Evolutionary conservation across 208 protist genomes (phyloP).

Genomic region (Tetramitus jugosus): DNA sequence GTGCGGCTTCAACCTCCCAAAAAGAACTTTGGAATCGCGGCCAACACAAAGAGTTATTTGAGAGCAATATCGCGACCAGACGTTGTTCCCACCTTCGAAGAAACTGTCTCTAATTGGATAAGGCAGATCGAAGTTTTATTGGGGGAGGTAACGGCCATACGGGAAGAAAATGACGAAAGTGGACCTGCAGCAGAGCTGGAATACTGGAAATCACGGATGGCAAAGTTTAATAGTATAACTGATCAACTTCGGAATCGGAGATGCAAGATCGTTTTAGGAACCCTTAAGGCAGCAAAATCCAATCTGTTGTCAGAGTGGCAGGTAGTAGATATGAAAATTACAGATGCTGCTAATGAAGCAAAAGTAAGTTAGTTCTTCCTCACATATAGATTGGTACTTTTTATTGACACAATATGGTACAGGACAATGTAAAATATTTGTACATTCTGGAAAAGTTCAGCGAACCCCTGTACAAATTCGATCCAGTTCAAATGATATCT

Average conservation of each 20-base stretch:
- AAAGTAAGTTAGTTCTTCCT: no score
- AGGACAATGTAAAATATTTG: conserved; percentile 63
- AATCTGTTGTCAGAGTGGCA: conserved; percentile 42
- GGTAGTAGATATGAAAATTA: conserved; percentile 46
- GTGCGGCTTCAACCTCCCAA: conserved; percentile 26
- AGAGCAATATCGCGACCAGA: conserved; percentile 24
- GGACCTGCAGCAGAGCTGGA: conserved; percentile 57
- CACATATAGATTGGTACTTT: no score
- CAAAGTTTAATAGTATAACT: conserved; percentile 54
- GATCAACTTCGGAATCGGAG: conserved; percentile 46
- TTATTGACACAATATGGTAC: no score
- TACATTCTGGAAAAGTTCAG: conserved; percentile 54
- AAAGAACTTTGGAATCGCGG: conserved; percentile 28
- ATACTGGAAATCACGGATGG: conserved; percentile 58
- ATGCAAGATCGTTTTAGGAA: conserved; percentile 34
- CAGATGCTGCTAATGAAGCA: conserved; percentile 57
- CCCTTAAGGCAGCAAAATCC: conserved; percentile 43
- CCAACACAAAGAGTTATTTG: conserved; percentile 29
- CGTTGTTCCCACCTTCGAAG: conserved; percentile 31
- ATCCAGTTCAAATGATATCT: conserved; percentile 41
- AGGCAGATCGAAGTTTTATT: conserved; percentile 47
- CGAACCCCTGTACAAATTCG: conserved; percentile 50
- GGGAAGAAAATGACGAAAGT: conserved; percentile 42
- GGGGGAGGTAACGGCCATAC: conserved; percentile 36
- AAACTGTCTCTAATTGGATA: conserved; percentile 34